Conservation (phyloP, 2,329 filamentous ascomycete species). For the Sphaceloma murrayae region DNA sequence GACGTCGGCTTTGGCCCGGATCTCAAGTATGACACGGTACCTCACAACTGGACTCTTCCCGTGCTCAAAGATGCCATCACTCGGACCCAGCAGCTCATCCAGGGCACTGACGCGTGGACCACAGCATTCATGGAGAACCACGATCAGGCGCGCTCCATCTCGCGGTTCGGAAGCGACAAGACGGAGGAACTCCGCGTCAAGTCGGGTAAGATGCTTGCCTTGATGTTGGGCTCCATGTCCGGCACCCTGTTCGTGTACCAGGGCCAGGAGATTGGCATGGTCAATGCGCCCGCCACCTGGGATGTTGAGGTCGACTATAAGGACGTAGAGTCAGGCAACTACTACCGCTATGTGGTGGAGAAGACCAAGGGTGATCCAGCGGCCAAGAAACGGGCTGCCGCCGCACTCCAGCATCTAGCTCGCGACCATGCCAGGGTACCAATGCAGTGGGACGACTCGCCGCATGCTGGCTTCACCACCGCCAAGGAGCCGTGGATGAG, state of each 20-base stretch:
- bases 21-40: conserved; percentile 22
- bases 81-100: conserved; percentile 38
- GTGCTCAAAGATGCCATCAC: conserved; percentile 25
- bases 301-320: conserved; percentile 54
- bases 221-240: conserved; percentile 48
- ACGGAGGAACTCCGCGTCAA: conserved; percentile 38
- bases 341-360: conserved; percentile 33
- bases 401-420: conserved; percentile 48
- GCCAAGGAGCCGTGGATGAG: conserved; percentile 58
- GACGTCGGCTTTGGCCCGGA: conserved; percentile 33
- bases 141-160: conserved; percentile 53
- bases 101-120: conserved; percentile 53
- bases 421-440: conserved; percentile 63
- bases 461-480: conserved; percentile 56
- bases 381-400: conserved; percentile 39
- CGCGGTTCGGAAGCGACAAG: conserved; percentile 42
- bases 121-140: conserved; percentile 58
- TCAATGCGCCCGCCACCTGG: conserved; percentile 53
- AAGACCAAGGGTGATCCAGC: conserved; percentile 27
- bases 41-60: conserved; percentile 24
- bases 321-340: conserved; percentile 48
- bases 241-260: conserved; percentile 62
- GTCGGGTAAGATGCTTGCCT: conserved; percentile 52
- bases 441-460: conserved; percentile 57
- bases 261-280: conserved; percentile 60